phyloP scores from a whole-genome alignment of 1,284 basidiomycete species.

The Ceratobasidium sp. region DNA sequence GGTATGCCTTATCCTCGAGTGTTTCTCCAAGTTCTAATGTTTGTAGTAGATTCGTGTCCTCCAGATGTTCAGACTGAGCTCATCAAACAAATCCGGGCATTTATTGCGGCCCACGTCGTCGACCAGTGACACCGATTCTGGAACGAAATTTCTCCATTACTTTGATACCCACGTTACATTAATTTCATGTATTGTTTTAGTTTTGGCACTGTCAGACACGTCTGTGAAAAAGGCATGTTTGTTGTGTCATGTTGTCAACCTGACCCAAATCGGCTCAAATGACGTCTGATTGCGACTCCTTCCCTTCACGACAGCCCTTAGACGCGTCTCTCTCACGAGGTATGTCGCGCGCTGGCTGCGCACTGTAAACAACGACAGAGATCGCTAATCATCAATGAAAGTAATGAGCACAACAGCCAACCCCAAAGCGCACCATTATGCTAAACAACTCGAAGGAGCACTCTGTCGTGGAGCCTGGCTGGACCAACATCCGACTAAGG shows the following conservation, averaged over 20 bases:
- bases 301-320: slow-evolving; percentile 7
- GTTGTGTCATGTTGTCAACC: slow-evolving; percentile 25
- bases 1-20: neutral
- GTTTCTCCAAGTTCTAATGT: neutral
- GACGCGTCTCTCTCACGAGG: slow-evolving; percentile 4
- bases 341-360: neutral
- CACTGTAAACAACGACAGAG: neutral
- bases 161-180: neutral
- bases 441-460: slow-evolving; percentile 68
- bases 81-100: slow-evolving; percentile 19
- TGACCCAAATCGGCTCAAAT: slow-evolving; percentile 33
- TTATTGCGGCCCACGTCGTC: slow-evolving; percentile 24
- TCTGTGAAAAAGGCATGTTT: neutral
- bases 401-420: slow-evolving; percentile 49
- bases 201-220: neutral
- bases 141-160: neutral
- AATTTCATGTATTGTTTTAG: neutral
- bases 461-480: slow-evolving; percentile 75
- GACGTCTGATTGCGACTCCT: slow-evolving; percentile 5
- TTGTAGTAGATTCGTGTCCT: slow-evolving; percentile 14
- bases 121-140: neutral
- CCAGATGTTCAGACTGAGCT: slow-evolving; percentile 22
- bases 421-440: slow-evolving; percentile 73
- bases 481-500: slow-evolving; percentile 63
- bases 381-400: neutral